phyloP scores from a whole-genome alignment of 495 filamentous ascomycete species.

The Penicillium silybi region DNA sequence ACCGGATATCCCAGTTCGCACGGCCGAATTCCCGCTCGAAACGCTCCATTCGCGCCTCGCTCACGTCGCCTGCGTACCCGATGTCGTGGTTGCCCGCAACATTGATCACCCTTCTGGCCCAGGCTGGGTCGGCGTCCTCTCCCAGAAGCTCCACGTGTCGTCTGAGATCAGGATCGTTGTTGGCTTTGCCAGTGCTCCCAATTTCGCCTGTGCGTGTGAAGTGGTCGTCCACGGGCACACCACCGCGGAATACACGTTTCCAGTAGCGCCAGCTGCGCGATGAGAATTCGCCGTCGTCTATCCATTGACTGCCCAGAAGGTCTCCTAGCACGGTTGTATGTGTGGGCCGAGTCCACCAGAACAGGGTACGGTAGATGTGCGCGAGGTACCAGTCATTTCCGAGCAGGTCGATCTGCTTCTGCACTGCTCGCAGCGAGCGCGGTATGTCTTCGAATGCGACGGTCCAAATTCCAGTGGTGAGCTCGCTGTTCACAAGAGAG shows the following conservation, averaged over 20 bases:
- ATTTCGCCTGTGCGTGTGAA: constrained; percentile 34
- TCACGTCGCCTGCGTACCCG: constrained; percentile 90
- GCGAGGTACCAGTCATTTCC: constrained; percentile 95
- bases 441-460: constrained; percentile 62
- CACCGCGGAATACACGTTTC: constrained; percentile 70
- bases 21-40: constrained; percentile 83
- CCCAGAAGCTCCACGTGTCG: constrained; percentile 43
- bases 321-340: constrained; percentile 90
- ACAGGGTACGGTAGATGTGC: constrained; percentile 83
- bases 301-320: constrained; percentile 94
- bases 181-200: constrained; percentile 1
- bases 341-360: constrained; percentile 76
- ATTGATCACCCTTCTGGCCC: constrained; percentile 77
- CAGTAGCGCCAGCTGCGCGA: constrained; percentile 70
- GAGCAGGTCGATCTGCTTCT: constrained; percentile 80
- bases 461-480: constrained; percentile 43
- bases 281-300: constrained; percentile 77
- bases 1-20: constrained; percentile 80
- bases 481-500: constrained; percentile 16
- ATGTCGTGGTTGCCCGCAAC: constrained; percentile 94
- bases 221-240: constrained; percentile 63
- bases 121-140: constrained; percentile 49
- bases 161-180: constrained; percentile 33
- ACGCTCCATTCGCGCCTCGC: constrained; percentile 60
- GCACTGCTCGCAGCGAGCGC: constrained; percentile 52